Evolutionary conservation across 228 moss, liverwort and hornwort species (phyloP).

Genomic region (Sphagnum fallax): DNA sequence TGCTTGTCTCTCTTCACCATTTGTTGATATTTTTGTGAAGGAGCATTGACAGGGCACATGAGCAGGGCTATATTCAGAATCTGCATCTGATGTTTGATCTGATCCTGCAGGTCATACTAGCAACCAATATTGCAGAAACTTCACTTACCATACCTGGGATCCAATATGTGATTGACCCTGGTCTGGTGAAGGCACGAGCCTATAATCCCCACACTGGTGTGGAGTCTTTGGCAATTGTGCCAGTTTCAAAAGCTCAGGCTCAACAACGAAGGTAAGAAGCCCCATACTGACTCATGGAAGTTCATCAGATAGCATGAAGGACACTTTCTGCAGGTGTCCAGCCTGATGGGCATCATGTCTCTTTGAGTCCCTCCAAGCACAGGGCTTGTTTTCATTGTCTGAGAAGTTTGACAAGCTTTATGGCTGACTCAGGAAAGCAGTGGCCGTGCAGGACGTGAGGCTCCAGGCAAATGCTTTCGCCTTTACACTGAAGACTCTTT

Average conservation of each 20-base stretch:
- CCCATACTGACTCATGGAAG: background rate
- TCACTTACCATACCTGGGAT: conserved; percentile 97
- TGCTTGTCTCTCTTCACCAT: background rate
- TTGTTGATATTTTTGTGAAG: no score
- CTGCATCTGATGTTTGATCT: background rate
- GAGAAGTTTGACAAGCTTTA: no score
- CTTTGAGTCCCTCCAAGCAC: no score
- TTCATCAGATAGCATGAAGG: background rate
- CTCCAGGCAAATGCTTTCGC: conserved; percentile 93
- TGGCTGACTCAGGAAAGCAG: conserved; percentile 47
- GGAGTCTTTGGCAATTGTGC: conserved; percentile 89
- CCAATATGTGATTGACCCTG: conserved; percentile 86
- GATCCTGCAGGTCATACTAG: conserved; percentile 73
- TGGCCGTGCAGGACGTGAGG: conserved; percentile 99
- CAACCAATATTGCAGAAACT: conserved; percentile 98
- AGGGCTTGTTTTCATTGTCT: no score
- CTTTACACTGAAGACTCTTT: conserved; percentile 79
- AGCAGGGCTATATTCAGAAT: background rate
- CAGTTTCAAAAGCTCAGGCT: conserved; percentile 96
- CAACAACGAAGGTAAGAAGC: conserved; percentile 71
- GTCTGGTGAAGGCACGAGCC: conserved; percentile 87
- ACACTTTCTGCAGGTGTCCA: no score
- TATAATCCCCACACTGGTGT: conserved; percentile 84
- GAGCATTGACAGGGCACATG: no score
- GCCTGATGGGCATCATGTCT: no score